These are phyloP conservation scores for Vicia faba DNA, from an alignment of 306 rosid genomes.

Conservation along the genomic window DNA sequence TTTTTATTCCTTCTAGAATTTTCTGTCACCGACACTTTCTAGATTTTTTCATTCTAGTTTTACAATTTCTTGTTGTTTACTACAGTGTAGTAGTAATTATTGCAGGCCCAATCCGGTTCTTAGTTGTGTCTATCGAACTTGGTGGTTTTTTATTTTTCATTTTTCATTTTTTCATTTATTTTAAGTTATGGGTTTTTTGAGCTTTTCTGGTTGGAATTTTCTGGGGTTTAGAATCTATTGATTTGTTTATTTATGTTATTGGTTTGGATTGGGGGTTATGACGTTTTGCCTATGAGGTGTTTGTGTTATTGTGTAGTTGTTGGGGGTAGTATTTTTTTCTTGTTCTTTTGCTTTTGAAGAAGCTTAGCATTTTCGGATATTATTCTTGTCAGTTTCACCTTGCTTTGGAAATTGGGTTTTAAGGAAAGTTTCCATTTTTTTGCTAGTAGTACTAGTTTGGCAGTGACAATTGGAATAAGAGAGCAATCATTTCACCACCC, in stretches of 20 bases:
- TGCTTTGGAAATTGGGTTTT: constrained; percentile 18
- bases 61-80: background rate
- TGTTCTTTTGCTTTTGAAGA: background rate
- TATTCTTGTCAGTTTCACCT: constrained; percentile 6
- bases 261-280: constrained; percentile 9
- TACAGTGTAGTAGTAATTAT: background rate
- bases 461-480: background rate
- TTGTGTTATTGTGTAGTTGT: constrained; percentile 16
- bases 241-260: constrained; percentile 22
- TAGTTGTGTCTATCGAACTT: constrained; percentile 25
- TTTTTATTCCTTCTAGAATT: constrained; percentile 29
- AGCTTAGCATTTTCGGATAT: constrained; percentile 10
- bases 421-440: constrained; percentile 17
- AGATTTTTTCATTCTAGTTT: constrained; percentile 10
- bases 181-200: constrained; percentile 29
- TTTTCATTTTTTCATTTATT: background rate
- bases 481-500: background rate
- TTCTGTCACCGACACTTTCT: constrained; percentile 10
- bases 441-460: constrained; percentile 8
- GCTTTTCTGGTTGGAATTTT: constrained; percentile 37
- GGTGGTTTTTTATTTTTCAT: background rate
- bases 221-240: constrained; percentile 34
- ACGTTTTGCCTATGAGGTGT: constrained; percentile 21
- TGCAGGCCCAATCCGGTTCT: constrained; percentile 33
- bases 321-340: background rate